Evolutionary conservation across 2,329 filamentous ascomycete genomes (phyloP), one percentile per base, ranked within the genome.

Genomic region (Trichoderma endophyticum): DNA sequence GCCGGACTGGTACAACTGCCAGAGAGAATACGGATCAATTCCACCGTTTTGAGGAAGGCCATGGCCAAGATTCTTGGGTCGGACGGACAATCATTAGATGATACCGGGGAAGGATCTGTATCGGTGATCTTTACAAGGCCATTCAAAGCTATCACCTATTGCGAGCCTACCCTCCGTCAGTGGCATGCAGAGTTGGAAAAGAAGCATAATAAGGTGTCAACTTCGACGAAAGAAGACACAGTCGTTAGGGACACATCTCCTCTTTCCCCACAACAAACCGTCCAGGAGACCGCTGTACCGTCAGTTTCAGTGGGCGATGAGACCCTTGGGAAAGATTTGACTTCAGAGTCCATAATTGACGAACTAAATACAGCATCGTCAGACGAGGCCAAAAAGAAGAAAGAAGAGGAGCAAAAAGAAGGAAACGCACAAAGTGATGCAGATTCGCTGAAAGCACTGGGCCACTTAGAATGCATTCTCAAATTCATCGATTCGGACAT

Each of bases 171-270:
- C 6, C 59, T 71, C 1, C 59, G 21, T 12, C 60, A 65, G n/a
- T 71, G 68, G 68, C 43, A 54, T 57, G 26, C 68, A 18, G 68
- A 61, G 12, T 48, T 71, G 3, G 43, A 71, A 57, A 64, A 71
- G 68, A 71, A 71, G 68, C 43, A 43, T 18, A 66, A 9, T 18
- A 28, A 24, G 2, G 8, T n/a, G 6, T 26, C 24, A 18, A 9
- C 5, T 8, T 3, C 21, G 6, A 26, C 7, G 3, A 15, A 62
- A 34, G 21, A 62, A 15, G 32, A 18, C 21, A 21, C 30, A 4
- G n/a, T 26, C 6, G 9, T 34, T 12, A n/a, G 11, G 9, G 9
- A 60, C 15, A n/a, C 12, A 30, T 11, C 28, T 34, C 6, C 28
- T 34, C 2, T n/a, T 34, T 32, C 28, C 12, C 12, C 57, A 60